A percentile compares a stretch with the other conserved stretches of the same genome.
These are phyloP conservation scores for Aspergillus ellipticus DNA, from an alignment of 495 filamentous ascomycete genomes.

Conservation along the genomic window DNA sequence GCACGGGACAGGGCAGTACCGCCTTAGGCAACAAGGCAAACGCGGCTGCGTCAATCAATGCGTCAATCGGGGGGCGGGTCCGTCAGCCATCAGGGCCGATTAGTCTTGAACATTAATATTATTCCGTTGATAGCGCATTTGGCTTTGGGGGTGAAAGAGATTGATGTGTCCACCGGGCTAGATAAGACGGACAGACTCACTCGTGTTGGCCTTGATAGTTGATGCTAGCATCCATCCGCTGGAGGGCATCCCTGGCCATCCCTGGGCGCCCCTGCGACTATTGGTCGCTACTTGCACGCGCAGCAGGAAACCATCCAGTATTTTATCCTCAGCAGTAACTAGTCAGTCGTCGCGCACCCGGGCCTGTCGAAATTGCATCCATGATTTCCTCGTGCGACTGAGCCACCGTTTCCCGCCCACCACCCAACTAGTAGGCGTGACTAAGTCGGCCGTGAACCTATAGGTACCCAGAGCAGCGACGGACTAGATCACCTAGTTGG, in stretches of 20 bases:
- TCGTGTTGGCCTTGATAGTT: too few relatives aligned
- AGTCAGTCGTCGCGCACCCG: too few relatives aligned
- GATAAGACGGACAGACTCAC: not conserved
- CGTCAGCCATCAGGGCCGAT: not conserved
- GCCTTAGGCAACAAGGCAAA: conserved; percentile 20
- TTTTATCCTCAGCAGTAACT: too few relatives aligned
- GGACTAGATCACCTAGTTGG: not conserved
- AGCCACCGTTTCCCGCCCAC: conserved; percentile 15
- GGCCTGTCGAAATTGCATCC: conserved; percentile 9
- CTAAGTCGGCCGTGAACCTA: not conserved
- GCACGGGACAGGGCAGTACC: not conserved
- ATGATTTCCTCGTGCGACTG: conserved; percentile 6
- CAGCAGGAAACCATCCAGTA: not conserved
- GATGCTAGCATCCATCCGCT: not conserved
- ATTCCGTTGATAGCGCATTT: not conserved
- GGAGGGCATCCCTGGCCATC: not conserved
- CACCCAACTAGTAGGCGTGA: not conserved
- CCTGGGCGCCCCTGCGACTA: not conserved
- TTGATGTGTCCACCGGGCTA: not conserved
- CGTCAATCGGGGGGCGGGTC: not conserved
- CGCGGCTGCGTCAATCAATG: not conserved
- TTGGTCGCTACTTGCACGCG: not conserved
- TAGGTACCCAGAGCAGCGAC: not conserved
- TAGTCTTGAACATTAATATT: not conserved
- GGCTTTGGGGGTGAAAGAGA: not conserved